Base-by-base conservation (phyloP, 331 rosid genomes). In the Acacia concinna region DNA sequence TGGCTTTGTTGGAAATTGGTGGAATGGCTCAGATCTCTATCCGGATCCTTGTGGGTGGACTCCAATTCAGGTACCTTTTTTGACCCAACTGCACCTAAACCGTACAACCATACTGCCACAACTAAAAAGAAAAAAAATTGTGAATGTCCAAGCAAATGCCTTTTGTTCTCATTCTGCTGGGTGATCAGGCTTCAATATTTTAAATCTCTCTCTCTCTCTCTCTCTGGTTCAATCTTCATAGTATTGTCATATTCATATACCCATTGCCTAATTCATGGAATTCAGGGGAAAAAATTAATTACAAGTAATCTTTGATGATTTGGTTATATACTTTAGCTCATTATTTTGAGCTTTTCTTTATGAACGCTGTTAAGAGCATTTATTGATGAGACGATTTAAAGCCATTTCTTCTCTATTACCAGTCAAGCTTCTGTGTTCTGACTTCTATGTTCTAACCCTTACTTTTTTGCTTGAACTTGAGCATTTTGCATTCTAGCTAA, bases 11-110 rank as follows among this genome's bases (percentile, higher is more conserved):
- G 99, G 99, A 12, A 79, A 86, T 79, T 85, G 89, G 79, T 96
- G 98, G 99, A 93, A 96, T 87, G 99, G 99, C 82, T 89, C 99
- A 31, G 90, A 88, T 89, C 97, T 96, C 82, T 96, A 89, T 88
- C 98, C 99, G 38, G 99, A 96, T 85, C 99, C 99, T 76, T 96
- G 98, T 88, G 99, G 99, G 2, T 93, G 97, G 97, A 89, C 97
- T 84, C 97, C 99, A n/a, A 90, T 96, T 79, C 98, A 91, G 97
- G 99, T 93, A 78, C 76, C 75, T 37, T 46, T 38, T 60, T 65
- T 14, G 34, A 41, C 44, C n/a, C 32, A 3, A 77, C 49, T 9
- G 38, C 23, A 27, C 52, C 28, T 64, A 46, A 28, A 8, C 70
- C 18, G 47, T 27, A 47, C 75, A 23, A 4, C 78, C 27, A 62